Percentiles rank a stretch among this genome's conserved stretches.
These are phyloP conservation scores for Tolypocladium ophioglossoides DNA, from an alignment of 2,329 filamentous ascomycete species.

Conservation along the genomic window DNA sequence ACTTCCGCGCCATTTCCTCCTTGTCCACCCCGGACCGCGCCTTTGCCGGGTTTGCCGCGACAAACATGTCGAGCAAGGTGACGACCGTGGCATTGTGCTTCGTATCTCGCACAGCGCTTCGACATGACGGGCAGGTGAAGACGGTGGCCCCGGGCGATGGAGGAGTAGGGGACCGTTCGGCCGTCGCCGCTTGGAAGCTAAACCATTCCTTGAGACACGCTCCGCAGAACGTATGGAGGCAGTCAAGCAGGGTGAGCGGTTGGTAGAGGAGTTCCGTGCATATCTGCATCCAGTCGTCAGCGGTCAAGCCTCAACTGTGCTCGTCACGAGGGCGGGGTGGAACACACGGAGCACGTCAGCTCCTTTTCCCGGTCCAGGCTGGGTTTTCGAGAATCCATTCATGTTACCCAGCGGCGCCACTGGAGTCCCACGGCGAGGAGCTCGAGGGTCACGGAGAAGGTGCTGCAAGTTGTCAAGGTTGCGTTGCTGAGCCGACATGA, in stretches of 20 bases:
- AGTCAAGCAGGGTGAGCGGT: conserved; percentile 83
- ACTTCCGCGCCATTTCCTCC: conserved; percentile 62
- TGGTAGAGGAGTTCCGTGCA: conserved; percentile 93
- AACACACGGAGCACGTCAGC: conserved; percentile 80
- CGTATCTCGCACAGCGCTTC: conserved; percentile 75
- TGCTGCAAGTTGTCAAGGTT: not conserved
- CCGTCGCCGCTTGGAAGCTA: conserved; percentile 58
- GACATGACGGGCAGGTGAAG: conserved; percentile 90
- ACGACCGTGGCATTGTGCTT: conserved; percentile 84
- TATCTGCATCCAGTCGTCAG: conserved; percentile 49
- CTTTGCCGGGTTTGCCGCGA: conserved; percentile 68
- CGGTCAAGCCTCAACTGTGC: not conserved
- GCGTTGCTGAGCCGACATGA: not conserved
- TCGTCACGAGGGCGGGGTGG: not conserved
- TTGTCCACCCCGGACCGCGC: conserved; percentile 62
- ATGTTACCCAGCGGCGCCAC: conserved; percentile 13
- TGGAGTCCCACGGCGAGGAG: not conserved
- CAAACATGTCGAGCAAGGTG: conserved; percentile 80
- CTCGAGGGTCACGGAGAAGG: not conserved
- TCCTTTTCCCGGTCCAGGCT: conserved; percentile 78
- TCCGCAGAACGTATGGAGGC: conserved; percentile 91
- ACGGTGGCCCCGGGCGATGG: conserved; percentile 36
- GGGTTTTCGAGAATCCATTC: conserved; percentile 41
- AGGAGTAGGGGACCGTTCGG: conserved; percentile 37
- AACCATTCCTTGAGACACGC: conserved; percentile 97